phyloP scores from a whole-genome alignment of 2,329 filamentous ascomycete species.

The Ilyonectria sp. region DNA sequence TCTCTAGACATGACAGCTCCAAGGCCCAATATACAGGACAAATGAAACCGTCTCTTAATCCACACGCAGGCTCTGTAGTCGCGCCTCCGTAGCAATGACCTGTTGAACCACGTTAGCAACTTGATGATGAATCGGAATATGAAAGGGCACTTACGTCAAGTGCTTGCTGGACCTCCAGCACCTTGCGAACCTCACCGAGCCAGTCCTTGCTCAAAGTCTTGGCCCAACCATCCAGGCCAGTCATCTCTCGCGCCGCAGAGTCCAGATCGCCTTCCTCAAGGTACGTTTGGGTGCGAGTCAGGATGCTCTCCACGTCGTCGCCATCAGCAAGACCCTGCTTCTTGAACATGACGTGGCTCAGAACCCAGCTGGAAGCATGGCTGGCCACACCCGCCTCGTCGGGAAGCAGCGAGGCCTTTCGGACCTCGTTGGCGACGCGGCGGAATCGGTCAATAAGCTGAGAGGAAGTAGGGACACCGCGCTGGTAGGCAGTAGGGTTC shows the following conservation, averaged over 20 bases:
- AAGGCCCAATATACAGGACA: conserved; percentile 55
- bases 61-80: conserved; percentile 88
- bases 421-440: conserved; percentile 90
- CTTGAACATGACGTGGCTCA: conserved; percentile 97
- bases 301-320: conserved; percentile 92
- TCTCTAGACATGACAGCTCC: conserved; percentile 48
- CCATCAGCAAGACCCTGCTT: conserved; percentile 89
- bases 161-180: conserved; percentile 95
- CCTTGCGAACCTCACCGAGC: conserved; percentile 90
- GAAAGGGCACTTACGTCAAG: conserved; percentile 80
- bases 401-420: conserved; percentile 93
- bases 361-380: conserved; percentile 89
- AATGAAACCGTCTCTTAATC: conserved; percentile 68
- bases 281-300: conserved; percentile 89
- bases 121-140: conserved; percentile 5
- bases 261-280: conserved; percentile 96
- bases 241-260: conserved; percentile 94
- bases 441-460: conserved; percentile 97
- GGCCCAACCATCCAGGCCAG: conserved; percentile 91
- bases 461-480: conserved; percentile 85
- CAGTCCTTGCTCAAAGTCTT: conserved; percentile 96
- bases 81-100: conserved; percentile 92
- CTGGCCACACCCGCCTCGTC: conserved; percentile 95
- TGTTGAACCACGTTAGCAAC: conserved; percentile 54
- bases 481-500: conserved; percentile 93